Conservation (phyloP, 2,329 filamentous ascomycete genomes). For the Colletotrichum limetticola region DNA sequence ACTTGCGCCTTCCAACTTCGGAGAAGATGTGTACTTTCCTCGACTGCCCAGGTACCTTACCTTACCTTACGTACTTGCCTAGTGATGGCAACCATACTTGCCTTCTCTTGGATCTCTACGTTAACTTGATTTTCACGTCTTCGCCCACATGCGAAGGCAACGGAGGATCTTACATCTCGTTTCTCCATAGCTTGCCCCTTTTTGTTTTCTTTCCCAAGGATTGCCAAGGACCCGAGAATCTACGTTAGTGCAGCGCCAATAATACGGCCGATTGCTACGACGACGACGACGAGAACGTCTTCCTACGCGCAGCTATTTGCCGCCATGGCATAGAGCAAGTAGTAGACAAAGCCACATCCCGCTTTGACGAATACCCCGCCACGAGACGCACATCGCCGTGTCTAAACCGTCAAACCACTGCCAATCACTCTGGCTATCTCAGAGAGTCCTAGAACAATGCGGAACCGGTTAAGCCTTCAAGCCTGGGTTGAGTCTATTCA, state of each 20-base stretch:
- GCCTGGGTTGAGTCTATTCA: conserved; percentile 24
- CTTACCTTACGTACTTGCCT: neutral
- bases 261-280: neutral
- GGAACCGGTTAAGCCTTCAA: conserved; percentile 24
- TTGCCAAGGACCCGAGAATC: neutral
- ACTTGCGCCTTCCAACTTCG: neutral
- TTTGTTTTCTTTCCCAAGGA: neutral
- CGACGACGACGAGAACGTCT: neutral
- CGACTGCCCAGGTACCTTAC: neutral
- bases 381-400: neutral
- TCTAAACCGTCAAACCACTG: neutral
- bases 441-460: neutral
- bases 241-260: neutral
- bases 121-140: neutral
- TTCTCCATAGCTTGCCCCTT: neutral
- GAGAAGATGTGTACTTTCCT: neutral
- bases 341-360: neutral
- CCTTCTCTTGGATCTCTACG: neutral
- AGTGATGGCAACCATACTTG: neutral
- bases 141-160: neutral
- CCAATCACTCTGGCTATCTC: neutral
- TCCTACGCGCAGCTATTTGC: neutral
- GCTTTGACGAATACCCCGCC: neutral
- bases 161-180: neutral
- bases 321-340: neutral